phyloP scores from a whole-genome alignment of 1,284 basidiomycete genomes.

The Sanghuangporus weigelae region DNA sequence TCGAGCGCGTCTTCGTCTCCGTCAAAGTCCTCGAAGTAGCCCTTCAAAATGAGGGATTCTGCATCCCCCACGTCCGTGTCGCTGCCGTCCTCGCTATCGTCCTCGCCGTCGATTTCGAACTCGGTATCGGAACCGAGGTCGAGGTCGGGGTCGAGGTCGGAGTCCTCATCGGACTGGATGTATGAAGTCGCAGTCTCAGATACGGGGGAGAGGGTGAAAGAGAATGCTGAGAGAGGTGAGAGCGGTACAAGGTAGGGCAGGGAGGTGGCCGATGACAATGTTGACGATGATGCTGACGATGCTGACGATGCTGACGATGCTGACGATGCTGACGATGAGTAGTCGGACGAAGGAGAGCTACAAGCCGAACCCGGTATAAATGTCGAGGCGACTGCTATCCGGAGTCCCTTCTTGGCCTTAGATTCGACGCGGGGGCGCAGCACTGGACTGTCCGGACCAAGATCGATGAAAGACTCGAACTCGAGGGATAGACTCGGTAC shows the following conservation, averaged over 20 bases:
- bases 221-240: background rate
- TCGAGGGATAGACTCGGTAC: no score
- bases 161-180: no score
- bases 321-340: no score
- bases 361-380: no score
- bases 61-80: background rate
- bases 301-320: background rate
- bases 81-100: background rate
- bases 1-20: background rate
- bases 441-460: no score
- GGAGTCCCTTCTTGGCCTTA: no score
- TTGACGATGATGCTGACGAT: background rate
- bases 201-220: background rate
- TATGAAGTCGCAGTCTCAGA: background rate
- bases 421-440: no score
- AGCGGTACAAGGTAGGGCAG: background rate
- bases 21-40: background rate
- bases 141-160: background rate
- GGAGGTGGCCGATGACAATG: background rate
- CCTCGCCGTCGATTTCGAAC: background rate
- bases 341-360: no score
- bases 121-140: background rate
- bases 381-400: no score
- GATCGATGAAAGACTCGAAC: no score
- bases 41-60: background rate